A percentile compares a stretch with the other conserved stretches of the same genome.
Conservation (phyloP, 768 basidiomycete species). For the Boletellus ananiceps region DNA sequence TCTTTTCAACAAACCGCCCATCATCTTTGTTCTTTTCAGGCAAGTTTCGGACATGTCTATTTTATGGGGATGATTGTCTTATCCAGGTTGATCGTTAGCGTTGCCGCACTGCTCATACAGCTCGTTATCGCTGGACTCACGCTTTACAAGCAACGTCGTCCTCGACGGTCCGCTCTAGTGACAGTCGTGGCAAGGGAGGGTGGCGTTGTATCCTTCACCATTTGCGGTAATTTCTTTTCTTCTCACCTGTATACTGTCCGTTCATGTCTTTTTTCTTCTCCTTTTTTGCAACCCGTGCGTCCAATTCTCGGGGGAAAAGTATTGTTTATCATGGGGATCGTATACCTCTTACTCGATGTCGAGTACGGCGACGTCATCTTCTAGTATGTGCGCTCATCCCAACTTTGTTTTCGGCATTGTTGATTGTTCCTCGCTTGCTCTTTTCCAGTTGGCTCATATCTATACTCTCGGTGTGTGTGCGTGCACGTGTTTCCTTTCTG, state of each 20-base stretch:
- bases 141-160: conserved; percentile 1
- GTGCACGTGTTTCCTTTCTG: not conserved
- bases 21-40: conserved; percentile 3
- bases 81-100: not conserved
- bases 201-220: not conserved
- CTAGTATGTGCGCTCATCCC: conserved; percentile 3
- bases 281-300: no score
- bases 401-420: not conserved
- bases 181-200: conserved; percentile 5
- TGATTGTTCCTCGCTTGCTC: not conserved
- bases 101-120: conserved; percentile 1
- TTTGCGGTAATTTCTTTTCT: not conserved
- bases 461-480: conserved; percentile 6
- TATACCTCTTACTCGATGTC: conserved; percentile 5
- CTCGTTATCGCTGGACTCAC: conserved; percentile 2
- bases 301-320: not conserved
- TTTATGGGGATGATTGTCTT: not conserved
- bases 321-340: not conserved
- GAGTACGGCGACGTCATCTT: conserved; percentile 8
- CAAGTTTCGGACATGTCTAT: not conserved
- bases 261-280: no score
- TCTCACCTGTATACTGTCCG: not conserved
- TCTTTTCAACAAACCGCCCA: conserved; percentile 2
- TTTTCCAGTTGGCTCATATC: conserved; percentile 6
- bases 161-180: not conserved